Conservation (phyloP, 2,329 filamentous ascomycete species). For the Penicillium sp. region DNA sequence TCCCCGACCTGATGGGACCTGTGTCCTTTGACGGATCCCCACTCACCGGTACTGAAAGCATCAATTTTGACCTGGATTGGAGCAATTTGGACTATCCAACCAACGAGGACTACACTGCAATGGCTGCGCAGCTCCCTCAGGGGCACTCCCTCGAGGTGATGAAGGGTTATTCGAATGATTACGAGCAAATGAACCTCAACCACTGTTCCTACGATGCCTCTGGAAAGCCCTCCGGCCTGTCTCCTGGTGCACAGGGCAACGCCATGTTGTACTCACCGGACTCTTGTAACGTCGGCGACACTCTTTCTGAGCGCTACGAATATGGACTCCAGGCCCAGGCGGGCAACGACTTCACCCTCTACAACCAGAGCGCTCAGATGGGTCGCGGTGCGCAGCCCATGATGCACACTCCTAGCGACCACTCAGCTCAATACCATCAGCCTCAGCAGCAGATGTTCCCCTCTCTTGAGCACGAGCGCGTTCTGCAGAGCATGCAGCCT, state of each 20-base stretch:
- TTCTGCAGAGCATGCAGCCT: constrained; percentile 14
- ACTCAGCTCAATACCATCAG: constrained; percentile 11
- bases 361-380: constrained; percentile 13
- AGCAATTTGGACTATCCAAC: constrained; percentile 22
- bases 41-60: constrained; percentile 21
- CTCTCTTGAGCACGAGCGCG: constrained; percentile 17
- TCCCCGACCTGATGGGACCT: constrained; percentile 24
- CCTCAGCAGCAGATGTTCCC: constrained; percentile 26
- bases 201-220: constrained; percentile 13
- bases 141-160: constrained; percentile 14
- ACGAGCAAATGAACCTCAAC: constrained; percentile 16
- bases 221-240: constrained; percentile 23
- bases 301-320: constrained; percentile 23
- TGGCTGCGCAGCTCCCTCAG: constrained; percentile 22
- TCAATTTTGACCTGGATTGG: constrained; percentile 29
- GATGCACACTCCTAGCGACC: constrained; percentile 8
- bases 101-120: constrained; percentile 28
- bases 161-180: constrained; percentile 20
- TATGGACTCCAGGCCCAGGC: constrained; percentile 15
- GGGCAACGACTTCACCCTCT: constrained; percentile 31
- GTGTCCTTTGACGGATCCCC: constrained; percentile 27
- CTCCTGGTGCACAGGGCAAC: constrained; percentile 29
- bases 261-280: constrained; percentile 33
- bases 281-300: constrained; percentile 25
- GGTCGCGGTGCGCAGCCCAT: constrained; percentile 3